phyloP scores from a whole-genome alignment of 2,329 filamentous ascomycete genomes.

The Fusarium annulatum region DNA sequence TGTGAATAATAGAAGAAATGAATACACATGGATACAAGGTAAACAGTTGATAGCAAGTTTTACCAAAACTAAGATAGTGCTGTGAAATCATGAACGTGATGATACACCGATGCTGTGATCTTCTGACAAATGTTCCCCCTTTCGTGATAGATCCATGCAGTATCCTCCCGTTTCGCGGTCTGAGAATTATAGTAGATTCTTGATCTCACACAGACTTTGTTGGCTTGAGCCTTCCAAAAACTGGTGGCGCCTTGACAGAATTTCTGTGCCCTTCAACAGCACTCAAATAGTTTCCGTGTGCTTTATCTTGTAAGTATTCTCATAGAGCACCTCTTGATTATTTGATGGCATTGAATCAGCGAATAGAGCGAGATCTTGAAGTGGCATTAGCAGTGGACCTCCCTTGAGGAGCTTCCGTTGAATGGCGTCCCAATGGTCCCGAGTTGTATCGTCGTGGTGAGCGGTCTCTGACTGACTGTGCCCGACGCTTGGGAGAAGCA shows the following conservation, averaged over 20 bases:
- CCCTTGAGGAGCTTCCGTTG: not conserved
- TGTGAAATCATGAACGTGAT: not conserved
- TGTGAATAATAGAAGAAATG: not conserved
- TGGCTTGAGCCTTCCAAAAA: constrained; percentile 13
- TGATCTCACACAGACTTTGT: not conserved
- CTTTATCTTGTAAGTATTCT: too few species aligned
- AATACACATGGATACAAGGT: not conserved
- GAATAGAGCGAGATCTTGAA: not conserved
- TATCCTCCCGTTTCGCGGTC: not conserved
- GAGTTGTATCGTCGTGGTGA: not conserved
- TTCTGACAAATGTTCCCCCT: not conserved
- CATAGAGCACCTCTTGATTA: not conserved
- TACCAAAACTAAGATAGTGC: constrained; percentile 4
- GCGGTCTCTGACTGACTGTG: not conserved
- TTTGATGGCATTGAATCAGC: not conserved
- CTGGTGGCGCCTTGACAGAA: not conserved
- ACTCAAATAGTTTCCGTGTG: not conserved
- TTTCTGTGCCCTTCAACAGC: not conserved
- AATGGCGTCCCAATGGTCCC: not conserved
- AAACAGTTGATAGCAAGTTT: constrained; percentile 17
- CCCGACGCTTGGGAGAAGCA: constrained; percentile 6
- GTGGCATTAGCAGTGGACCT: not conserved
- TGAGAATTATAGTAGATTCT: not conserved
- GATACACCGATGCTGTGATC: not conserved
- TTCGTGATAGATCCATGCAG: not conserved